phyloP scores from a whole-genome alignment of 2,329 filamentous ascomycete species.

The Hypoxylon sp. region DNA sequence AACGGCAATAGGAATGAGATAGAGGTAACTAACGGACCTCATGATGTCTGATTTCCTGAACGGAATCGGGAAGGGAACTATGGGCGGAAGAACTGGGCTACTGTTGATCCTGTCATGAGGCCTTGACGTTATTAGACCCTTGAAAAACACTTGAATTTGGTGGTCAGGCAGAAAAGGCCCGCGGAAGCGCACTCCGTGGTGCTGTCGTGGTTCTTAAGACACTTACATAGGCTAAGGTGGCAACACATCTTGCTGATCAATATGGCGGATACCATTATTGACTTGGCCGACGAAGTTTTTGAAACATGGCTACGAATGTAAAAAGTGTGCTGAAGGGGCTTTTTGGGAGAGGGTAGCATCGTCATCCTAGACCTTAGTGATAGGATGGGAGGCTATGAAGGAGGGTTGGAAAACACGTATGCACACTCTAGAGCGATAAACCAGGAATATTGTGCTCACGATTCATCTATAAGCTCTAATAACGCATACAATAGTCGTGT shows the following conservation, averaged over 20 bases:
- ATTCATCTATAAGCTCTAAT: not conserved
- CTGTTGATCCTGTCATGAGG: constrained; percentile 32
- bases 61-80: constrained; percentile 23
- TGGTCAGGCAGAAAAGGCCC: constrained; percentile 18
- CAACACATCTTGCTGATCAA: constrained; percentile 11
- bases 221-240: constrained; percentile 9
- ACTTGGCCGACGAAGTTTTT: constrained; percentile 15
- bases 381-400: constrained; percentile 6
- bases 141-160: constrained; percentile 3
- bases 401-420: constrained; percentile 10
- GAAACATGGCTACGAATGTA: constrained; percentile 36
- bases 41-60: constrained; percentile 31
- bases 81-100: constrained; percentile 22
- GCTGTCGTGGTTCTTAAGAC: constrained; percentile 36
- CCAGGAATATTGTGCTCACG: constrained; percentile 5
- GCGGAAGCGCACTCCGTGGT: constrained; percentile 13
- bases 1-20: constrained; percentile 25
- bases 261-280: constrained; percentile 34
- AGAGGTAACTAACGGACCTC: constrained; percentile 31
- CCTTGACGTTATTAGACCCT: constrained; percentile 22
- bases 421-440: not conserved
- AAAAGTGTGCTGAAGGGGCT: constrained; percentile 31
- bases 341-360: constrained; percentile 14
- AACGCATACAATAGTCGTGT: not conserved
- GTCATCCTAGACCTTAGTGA: constrained; percentile 15